A percentile compares a stretch with the other conserved stretches of the same genome.
phyloP scores from a whole-genome alignment of 805 yeast genomes.

The Cyberlindnera japonica region DNA sequence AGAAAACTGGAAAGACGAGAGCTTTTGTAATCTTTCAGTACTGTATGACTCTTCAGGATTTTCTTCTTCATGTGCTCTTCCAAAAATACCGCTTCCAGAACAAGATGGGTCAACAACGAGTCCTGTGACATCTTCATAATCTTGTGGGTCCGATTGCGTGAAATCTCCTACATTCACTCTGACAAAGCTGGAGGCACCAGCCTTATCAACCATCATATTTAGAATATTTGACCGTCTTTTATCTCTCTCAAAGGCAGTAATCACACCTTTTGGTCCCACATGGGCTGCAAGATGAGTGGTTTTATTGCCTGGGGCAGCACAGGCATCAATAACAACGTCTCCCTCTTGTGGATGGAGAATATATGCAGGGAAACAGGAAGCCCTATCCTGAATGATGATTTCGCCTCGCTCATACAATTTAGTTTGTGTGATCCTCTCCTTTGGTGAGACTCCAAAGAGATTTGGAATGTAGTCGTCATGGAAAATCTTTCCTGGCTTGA shows the following conservation, averaged over 20 bases:
- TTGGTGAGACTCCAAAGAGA: conserved; percentile 79
- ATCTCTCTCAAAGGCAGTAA: conserved; percentile 88
- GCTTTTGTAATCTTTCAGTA: conserved; percentile 58
- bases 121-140: conserved; percentile 67
- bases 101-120: conserved; percentile 94
- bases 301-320: conserved; percentile 98
- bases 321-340: conserved; percentile 77
- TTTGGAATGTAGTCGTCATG: conserved; percentile 71
- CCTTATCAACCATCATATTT: conserved; percentile 72
- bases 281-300: conserved; percentile 87
- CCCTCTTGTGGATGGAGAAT: conserved; percentile 64
- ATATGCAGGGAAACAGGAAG: conserved; percentile 93
- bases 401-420: conserved; percentile 70
- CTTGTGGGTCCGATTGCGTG: conserved; percentile 42
- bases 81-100: conserved; percentile 96
- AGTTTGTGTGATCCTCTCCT: conserved; percentile 63
- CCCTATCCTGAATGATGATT: conserved; percentile 90
- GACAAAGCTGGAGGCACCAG: conserved; percentile 52
- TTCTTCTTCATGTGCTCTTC: conserved; percentile 47
- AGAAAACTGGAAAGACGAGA: conserved; percentile 82
- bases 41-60: conserved; percentile 38
- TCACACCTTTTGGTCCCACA: conserved; percentile 39
- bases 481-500: conserved; percentile 57
- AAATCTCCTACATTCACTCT: conserved; percentile 51
- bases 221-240: conserved; percentile 64